phyloP scores from a whole-genome alignment of 2,329 filamentous ascomycete genomes.

The Mycocentrospora acerina region DNA sequence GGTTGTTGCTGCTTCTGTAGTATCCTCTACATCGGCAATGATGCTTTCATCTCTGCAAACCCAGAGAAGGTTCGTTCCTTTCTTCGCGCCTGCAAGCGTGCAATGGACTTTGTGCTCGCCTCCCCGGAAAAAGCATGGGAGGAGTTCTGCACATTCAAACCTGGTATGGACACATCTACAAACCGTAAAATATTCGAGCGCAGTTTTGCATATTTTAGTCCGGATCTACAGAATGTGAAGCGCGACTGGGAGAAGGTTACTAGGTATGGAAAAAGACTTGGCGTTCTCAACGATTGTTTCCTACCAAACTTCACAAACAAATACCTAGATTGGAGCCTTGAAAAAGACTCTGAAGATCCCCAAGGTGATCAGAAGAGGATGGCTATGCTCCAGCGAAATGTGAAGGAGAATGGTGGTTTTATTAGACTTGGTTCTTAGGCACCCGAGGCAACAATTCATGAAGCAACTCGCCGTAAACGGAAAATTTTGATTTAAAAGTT shows the following conservation, averaged over 20 bases:
- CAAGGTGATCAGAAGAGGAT: slow-evolving; percentile 74
- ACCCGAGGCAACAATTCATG: no score
- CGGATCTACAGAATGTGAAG: slow-evolving; percentile 71
- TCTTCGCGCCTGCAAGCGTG: slow-evolving; percentile 71
- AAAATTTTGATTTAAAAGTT: no score
- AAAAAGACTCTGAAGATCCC: slow-evolving; percentile 66
- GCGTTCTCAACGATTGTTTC: slow-evolving; percentile 65
- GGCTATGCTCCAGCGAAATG: slow-evolving; percentile 66
- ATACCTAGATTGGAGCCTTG: slow-evolving; percentile 67
- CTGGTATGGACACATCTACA: slow-evolving; percentile 65
- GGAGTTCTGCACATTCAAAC: slow-evolving; percentile 72
- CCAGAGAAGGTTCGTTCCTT: slow-evolving; percentile 67
- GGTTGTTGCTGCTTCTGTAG: slow-evolving; percentile 85
- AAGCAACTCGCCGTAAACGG: no score
- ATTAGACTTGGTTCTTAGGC: no score
- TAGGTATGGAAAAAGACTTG: slow-evolving; percentile 71
- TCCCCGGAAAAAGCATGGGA: slow-evolving; percentile 64
- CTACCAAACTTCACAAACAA: slow-evolving; percentile 74
- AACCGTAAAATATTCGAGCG: slow-evolving; percentile 81
- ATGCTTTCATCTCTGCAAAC: slow-evolving; percentile 66
- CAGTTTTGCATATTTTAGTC: slow-evolving; percentile 74
- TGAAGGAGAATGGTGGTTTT: slow-evolving; percentile 67
- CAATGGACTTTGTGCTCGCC: slow-evolving; percentile 70
- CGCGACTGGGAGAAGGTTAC: slow-evolving; percentile 80
- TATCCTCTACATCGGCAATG: slow-evolving; percentile 79